phyloP scores from a whole-genome alignment of 129 eudicot genomes.

The Pseudognaphalium luteoalbum region DNA sequence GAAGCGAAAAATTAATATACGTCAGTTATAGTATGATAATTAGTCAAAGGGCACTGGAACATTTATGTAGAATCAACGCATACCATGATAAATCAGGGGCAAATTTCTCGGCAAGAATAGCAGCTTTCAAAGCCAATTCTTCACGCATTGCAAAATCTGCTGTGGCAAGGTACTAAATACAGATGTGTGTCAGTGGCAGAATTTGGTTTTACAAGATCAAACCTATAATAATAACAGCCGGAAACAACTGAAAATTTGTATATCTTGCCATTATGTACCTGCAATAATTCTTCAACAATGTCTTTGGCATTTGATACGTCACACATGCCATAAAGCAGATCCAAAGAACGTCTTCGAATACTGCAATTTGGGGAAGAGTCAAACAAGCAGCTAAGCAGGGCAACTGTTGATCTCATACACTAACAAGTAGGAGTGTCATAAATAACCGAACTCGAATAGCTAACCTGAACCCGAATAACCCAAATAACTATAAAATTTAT shows the following conservation, averaged over 20 bases:
- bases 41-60: background rate
- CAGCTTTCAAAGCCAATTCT: conserved; percentile 92
- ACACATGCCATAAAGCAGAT: conserved; percentile 98
- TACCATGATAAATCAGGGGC: conserved; percentile 99
- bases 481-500: no score
- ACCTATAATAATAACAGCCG: conserved; percentile 3
- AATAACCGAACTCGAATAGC: no score
- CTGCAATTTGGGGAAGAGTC: conserved; percentile 39
- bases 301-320: conserved; percentile 98
- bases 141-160: conserved; percentile 99
- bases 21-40: conserved; percentile 6
- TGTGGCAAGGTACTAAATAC: conserved; percentile 79
- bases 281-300: conserved; percentile 95
- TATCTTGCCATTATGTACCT: conserved; percentile 45
- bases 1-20: conserved; percentile 8
- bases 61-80: conserved; percentile 16
- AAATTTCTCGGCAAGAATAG: conserved; percentile 98
- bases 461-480: no score
- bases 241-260: background rate
- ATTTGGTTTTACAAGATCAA: conserved; percentile 3
- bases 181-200: conserved; percentile 20
- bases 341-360: conserved; percentile 94
- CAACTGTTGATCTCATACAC: background rate
- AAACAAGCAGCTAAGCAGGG: background rate
- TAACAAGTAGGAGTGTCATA: background rate